Conservation (phyloP, 805 yeast species). For the Trichomonascus vanleenenianus region DNA sequence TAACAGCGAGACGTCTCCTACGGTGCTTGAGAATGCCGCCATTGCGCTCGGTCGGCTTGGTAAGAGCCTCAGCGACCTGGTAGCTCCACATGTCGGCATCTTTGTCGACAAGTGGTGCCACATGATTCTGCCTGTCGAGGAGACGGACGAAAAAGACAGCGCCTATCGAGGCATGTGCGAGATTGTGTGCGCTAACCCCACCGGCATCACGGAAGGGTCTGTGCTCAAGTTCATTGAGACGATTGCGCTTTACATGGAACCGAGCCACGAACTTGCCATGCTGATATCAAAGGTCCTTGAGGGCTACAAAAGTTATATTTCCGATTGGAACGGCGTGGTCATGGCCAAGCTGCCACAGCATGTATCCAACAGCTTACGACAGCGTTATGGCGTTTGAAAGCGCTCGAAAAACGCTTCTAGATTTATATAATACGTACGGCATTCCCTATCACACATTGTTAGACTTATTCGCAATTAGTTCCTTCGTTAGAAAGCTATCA, state of each 20-base stretch:
- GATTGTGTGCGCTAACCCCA: conserved; percentile 58
- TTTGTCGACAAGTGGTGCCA: conserved; percentile 65
- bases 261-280: conserved; percentile 17
- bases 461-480: no score
- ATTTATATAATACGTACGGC: background rate
- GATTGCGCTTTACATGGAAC: conserved; percentile 33
- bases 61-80: conserved; percentile 46
- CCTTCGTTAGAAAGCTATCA: no score
- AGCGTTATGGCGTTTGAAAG: conserved; percentile 13
- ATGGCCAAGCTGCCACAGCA: conserved; percentile 18
- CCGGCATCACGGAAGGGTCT: conserved; percentile 43
- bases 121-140: conserved; percentile 57
- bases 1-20: conserved; percentile 40
- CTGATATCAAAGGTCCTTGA: conserved; percentile 18
- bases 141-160: conserved; percentile 81
- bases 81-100: conserved; percentile 51
- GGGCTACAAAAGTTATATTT: conserved; percentile 23
- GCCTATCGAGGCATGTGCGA: conserved; percentile 80
- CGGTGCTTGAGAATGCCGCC: conserved; percentile 80
- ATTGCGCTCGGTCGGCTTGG: conserved; percentile 87
- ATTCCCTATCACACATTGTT: no score
- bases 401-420: background rate
- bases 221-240: conserved; percentile 51
- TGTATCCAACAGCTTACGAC: conserved; percentile 13
- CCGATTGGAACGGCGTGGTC: conserved; percentile 21